Evolutionary conservation across 495 filamentous ascomycete species (phyloP).

Genomic region (Rusavskia elegans): DNA sequence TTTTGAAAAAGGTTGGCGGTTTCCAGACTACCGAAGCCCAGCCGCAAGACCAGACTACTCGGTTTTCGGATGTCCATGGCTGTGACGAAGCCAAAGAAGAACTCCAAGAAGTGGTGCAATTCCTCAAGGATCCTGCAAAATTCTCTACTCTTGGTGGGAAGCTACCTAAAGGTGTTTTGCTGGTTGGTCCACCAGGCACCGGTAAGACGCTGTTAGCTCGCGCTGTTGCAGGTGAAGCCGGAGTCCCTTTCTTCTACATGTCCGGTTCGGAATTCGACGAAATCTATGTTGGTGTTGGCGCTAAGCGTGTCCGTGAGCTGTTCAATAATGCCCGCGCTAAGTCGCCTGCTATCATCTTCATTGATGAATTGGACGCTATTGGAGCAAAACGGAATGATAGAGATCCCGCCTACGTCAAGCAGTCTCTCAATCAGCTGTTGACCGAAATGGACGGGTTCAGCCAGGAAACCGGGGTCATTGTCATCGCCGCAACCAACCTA

Average conservation of each 20-base stretch:
- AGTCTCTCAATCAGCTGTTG: conserved; percentile 91
- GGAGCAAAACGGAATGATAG: conserved; percentile 85
- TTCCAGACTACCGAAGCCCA: conserved; percentile 64
- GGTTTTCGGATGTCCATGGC: conserved; percentile 89
- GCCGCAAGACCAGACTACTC: conserved; percentile 74
- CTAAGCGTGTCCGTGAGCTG: conserved; percentile 94
- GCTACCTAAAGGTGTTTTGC: conserved; percentile 86
- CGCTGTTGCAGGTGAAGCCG: conserved; percentile 91
- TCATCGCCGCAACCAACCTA: conserved; percentile 92
- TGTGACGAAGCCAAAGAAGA: conserved; percentile 98
- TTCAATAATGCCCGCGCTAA: conserved; percentile 77
- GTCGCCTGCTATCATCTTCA: conserved; percentile 92
- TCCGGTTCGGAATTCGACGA: conserved; percentile 97
- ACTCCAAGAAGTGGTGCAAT: conserved; percentile 90
- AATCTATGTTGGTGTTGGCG: conserved; percentile 93
- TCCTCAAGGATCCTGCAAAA: conserved; percentile 76
- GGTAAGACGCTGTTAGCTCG: conserved; percentile 96
- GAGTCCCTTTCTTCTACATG: conserved; percentile 99
- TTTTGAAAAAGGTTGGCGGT: conserved; percentile 62
- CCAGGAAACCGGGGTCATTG: conserved; percentile 83
- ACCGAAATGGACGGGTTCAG: conserved; percentile 98
- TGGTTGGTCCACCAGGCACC: conserved; percentile 91
- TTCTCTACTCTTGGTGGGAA: conserved; percentile 90
- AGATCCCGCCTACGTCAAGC: conserved; percentile 91
- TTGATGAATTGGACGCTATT: conserved; percentile 93